Conservation (phyloP, 2,329 filamentous ascomycete genomes). For the Geosmithia putterillii region DNA sequence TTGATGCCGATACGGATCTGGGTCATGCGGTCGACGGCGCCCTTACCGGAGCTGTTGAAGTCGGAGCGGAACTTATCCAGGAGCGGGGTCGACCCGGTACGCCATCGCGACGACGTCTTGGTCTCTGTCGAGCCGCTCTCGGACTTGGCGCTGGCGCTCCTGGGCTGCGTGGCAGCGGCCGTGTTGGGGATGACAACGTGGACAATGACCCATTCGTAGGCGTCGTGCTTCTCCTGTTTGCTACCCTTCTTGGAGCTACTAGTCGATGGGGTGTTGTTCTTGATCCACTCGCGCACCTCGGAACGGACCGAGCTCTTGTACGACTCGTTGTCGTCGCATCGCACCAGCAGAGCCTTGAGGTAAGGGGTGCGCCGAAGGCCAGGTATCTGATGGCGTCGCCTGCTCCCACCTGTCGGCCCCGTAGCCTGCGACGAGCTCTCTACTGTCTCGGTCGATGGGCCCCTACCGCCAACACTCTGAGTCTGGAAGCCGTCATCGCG, state of each 20-base stretch:
- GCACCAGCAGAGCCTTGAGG: constrained; percentile 75
- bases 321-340: constrained; percentile 90
- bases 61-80: constrained; percentile 83
- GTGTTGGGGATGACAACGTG: constrained; percentile 89
- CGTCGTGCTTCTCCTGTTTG: constrained; percentile 85
- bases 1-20: constrained; percentile 73
- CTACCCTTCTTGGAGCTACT: constrained; percentile 46
- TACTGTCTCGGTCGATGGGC: constrained; percentile 22
- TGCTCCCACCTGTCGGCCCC: constrained; percentile 9
- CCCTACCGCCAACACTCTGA: constrained; percentile 33
- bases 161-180: constrained; percentile 64
- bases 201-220: constrained; percentile 88
- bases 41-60: constrained; percentile 67
- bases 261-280: constrained; percentile 53
- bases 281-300: constrained; percentile 84
- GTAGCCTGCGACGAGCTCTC: constrained; percentile 20
- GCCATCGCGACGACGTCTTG: constrained; percentile 60
- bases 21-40: constrained; percentile 62
- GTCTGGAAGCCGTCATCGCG: constrained; percentile 50
- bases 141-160: constrained; percentile 43
- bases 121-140: constrained; percentile 53
- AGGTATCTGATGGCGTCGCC: constrained; percentile 82
- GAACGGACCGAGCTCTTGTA: constrained; percentile 75
- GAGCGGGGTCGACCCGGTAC: constrained; percentile 67
- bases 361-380: constrained; percentile 88